Conservation (phyloP, 2,329 filamentous ascomycete species). For the Penicillium sp. region DNA sequence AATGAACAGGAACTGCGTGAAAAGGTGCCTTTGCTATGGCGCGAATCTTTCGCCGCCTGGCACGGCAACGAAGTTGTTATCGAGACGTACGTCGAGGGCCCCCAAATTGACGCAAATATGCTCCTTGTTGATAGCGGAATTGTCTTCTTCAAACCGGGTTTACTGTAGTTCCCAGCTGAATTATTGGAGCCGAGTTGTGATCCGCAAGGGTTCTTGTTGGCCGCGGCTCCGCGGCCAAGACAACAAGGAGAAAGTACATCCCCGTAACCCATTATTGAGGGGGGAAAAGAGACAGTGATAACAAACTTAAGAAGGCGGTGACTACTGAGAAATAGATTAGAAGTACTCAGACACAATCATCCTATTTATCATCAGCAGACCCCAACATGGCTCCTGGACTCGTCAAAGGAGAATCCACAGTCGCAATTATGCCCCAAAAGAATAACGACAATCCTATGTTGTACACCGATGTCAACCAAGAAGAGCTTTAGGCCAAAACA, state of each 20-base stretch:
- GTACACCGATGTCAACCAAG: background rate
- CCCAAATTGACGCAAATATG: background rate
- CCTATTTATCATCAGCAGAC: background rate
- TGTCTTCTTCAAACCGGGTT: background rate
- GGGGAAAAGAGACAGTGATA: background rate
- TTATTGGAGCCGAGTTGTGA: background rate
- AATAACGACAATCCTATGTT: background rate
- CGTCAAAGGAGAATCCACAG: background rate
- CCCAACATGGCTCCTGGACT: background rate
- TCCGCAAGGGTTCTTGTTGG: background rate
- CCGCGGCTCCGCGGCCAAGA: conserved; percentile 6
- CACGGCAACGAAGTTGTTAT: background rate
- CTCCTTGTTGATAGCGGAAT: background rate
- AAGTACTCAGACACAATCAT: background rate
- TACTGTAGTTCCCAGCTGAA: background rate
- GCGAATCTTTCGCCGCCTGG: background rate
- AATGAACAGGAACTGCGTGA: background rate
- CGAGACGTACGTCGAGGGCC: background rate
- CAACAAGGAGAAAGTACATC: background rate
- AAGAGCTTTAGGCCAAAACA: conserved; percentile 7
- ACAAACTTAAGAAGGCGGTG: background rate
- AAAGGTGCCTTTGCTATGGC: background rate
- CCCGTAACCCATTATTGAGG: background rate
- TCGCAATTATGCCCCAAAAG: background rate
- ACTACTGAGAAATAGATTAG: background rate